Evolutionary conservation across 177 flowering plant species (phyloP), one percentile per base, ranked within the genome.

Genomic region (Tripterygium wilfordii): DNA sequence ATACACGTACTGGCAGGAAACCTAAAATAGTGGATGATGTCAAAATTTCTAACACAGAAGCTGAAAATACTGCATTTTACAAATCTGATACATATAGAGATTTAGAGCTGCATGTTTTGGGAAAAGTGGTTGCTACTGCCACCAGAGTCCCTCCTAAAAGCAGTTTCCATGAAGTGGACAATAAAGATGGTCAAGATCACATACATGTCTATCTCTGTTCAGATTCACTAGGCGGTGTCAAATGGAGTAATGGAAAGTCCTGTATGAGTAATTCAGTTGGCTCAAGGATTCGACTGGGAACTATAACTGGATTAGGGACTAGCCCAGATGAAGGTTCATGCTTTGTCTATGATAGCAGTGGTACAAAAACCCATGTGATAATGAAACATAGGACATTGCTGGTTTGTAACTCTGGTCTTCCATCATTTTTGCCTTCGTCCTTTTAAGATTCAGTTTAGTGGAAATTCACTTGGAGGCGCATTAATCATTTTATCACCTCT

Each of bases 341-440:
- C 65, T 67, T 42, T 71, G 88, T 87, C 49, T 85, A 74, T 54
- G 51, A 79, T 63, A 58, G 54, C 18, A 63, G 32, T 51, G 89
- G 95, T 37, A 49, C 64, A 59, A 81, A 85, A 59, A 90, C 96
- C 35, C 96, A 87, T 56, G 80, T 72, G 66, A 68, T 90, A 36
- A 69, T 90, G 76, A 90, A 83, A 58, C 95, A 87, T 50, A 70
- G 96, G 47, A 90, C 98, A 20, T 56, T 87, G 48, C 54, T 87
- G 96, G 98, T 90, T 33, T 53, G 92, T 75, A 54, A 56, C 18
- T 14, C 26, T 52, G 28, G 33, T 64, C 42, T 39, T 49, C 25
- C n/a, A n/a, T 62, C 53, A 4, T 4, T 1, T 48, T 31, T 53
- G n/a, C 39, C 12, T 37, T 6, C 23, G 20, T 37, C 41, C 38